phyloP scores from a whole-genome alignment of 352 stramenopile genomes.

The Thalassiosira livingstoniorum region DNA sequence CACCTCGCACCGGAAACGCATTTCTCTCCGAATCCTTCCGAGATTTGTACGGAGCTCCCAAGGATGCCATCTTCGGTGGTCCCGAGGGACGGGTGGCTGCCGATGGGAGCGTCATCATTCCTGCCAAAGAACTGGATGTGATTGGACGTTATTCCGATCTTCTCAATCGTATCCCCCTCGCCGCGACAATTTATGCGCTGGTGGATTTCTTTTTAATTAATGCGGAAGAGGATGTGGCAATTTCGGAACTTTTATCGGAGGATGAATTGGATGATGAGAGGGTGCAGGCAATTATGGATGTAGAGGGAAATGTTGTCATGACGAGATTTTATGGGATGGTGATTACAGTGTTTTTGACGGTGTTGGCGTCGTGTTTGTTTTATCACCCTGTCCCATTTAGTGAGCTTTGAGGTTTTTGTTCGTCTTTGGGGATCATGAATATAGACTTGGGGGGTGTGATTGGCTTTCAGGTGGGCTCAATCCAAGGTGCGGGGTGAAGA shows the following conservation, averaged over 20 bases:
- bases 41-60: slow-evolving; percentile 42
- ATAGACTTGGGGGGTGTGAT: too few relatives aligned
- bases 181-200: slow-evolving; percentile 29
- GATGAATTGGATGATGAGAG: too few relatives aligned
- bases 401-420: slow-evolving; percentile 42
- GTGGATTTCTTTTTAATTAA: slow-evolving; percentile 46
- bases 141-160: slow-evolving; percentile 35
- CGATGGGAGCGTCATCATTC: slow-evolving; percentile 28
- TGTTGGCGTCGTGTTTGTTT: slow-evolving; percentile 36
- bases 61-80: slow-evolving; percentile 48
- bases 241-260: slow-evolving; percentile 52
- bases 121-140: slow-evolving; percentile 34
- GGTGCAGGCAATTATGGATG: slow-evolving; percentile 51
- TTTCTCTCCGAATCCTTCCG: slow-evolving; percentile 54
- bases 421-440: too few relatives aligned
- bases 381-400: slow-evolving; percentile 63
- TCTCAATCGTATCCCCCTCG: slow-evolving; percentile 33
- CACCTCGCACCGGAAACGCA: slow-evolving; percentile 43
- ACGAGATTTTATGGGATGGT: slow-evolving; percentile 52
- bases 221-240: slow-evolving; percentile 56
- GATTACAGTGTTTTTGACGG: slow-evolving; percentile 37
- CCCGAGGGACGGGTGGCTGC: not conserved
- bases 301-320: slow-evolving; percentile 44
- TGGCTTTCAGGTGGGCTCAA: too few relatives aligned
- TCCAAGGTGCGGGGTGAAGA: too few relatives aligned